A percentile compares a stretch with the other conserved stretches of the same genome.
Conservation (phyloP, 2,329 filamentous ascomycete genomes). For the Ophiocordyceps robertsii region DNA sequence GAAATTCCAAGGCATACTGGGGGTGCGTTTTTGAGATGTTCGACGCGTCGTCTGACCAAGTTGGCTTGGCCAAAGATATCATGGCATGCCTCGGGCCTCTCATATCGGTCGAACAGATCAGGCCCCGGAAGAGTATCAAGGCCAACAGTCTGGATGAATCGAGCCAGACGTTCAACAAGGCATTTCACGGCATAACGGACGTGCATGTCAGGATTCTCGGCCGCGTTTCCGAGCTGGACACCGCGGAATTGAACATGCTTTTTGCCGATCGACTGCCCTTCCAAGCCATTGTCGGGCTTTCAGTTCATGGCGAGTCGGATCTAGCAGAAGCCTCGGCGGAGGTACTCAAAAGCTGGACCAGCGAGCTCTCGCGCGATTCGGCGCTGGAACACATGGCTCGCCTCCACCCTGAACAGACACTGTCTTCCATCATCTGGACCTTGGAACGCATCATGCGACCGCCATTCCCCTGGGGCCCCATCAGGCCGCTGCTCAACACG, state of each 20-base stretch:
- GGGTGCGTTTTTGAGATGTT: conserved; percentile 49
- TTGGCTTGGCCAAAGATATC: conserved; percentile 62
- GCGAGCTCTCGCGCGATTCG: conserved; percentile 37
- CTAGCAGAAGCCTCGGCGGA: conserved; percentile 72
- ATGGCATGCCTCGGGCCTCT: conserved; percentile 58
- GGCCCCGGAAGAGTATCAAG: conserved; percentile 33
- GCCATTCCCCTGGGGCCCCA: conserved; percentile 39
- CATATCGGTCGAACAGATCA: conserved; percentile 63
- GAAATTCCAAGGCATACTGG: conserved; percentile 43
- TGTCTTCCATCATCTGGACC: conserved; percentile 29
- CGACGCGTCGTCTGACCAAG: conserved; percentile 58
- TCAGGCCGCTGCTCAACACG: conserved; percentile 42
- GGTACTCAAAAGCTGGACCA: conserved; percentile 70
- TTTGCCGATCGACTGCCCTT: conserved; percentile 56
- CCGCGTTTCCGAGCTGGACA: conserved; percentile 62
- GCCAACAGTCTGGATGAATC: conserved; percentile 20
- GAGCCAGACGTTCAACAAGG: conserved; percentile 59
- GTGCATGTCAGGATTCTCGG: conserved; percentile 64
- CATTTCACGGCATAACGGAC: conserved; percentile 41
- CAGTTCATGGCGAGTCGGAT: conserved; percentile 68
- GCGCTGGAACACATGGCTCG: conserved; percentile 25
- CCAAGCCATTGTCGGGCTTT: conserved; percentile 60
- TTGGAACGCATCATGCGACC: conserved; percentile 20
- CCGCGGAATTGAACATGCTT: conserved; percentile 53
- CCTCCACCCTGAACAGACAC: conserved; percentile 24